Base-by-base conservation (phyloP, 2,329 filamentous ascomycete genomes). In the Xylaria sp. region DNA sequence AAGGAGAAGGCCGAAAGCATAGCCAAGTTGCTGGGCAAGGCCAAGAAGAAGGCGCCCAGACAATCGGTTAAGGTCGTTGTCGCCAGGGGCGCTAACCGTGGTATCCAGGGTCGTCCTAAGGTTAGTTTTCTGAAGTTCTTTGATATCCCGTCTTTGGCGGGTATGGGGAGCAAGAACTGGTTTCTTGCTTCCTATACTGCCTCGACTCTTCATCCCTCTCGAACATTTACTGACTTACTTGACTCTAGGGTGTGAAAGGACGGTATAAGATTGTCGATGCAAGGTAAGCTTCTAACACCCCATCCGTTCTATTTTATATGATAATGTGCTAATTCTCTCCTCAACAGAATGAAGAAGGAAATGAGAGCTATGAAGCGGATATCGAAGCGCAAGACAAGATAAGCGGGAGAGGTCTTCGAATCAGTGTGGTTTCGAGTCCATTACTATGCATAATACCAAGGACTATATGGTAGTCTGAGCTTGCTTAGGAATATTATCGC, bases 1-100 rank as follows among this genome's bases (percentile, higher is more conserved):
- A 92, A 92, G 77, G 95, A 99, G 75, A 99, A 99, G 82, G 90
- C 92, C 2, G 84, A 87, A 65, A 88, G 83, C 62, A 97, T 99
- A 69, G 77, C 84, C 30, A 91, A 88, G 74, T 75, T 99, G 72
- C 88, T 97, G 78, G 84, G 85, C 70, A 90, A 87, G 74, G 91
- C 92, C 7, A 82, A 90, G 78, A 93, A 92, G 83, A 96, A 92
- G 80, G 90, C 89, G 9, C 59, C 63, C 30, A 90, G 88, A 76
- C 83, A 87, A 66, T 84, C 90, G 61, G 87, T 95, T 63, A 94
- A 90, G 76, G 83, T 99, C 50, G 91, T 99, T 39, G 92, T 97
- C 63, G 94, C 94, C 13, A 85, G 82, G 62, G 93, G 93, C 62
- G 77, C 83, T 54, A 97, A 97, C 75, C 88, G 86, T 67, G 93